Conservation (phyloP, 331 rosid genomes). For the Dryas integrifolia region DNA sequence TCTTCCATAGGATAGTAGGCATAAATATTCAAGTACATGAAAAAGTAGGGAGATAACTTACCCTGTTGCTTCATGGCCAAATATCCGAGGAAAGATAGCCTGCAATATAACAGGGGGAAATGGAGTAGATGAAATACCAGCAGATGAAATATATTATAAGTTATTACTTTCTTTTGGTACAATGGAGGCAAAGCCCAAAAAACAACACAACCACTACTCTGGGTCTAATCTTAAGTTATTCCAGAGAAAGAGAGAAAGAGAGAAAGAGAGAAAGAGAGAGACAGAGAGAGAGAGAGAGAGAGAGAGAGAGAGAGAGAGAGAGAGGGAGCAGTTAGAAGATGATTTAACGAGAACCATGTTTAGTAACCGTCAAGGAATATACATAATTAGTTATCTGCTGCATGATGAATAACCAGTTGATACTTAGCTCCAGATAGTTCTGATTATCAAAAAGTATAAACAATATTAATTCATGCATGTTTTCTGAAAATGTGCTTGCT, state of each 20-base stretch:
- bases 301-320: too few species aligned
- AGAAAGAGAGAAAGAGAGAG: too few species aligned
- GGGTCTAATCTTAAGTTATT: too few species aligned
- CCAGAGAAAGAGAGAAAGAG: too few species aligned
- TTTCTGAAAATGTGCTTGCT: not conserved
- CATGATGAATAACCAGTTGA: not conserved
- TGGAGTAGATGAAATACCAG: not conserved
- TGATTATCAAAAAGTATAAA: not conserved
- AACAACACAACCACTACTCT: too few species aligned
- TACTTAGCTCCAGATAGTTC: not conserved
- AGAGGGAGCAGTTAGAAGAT: not conserved
- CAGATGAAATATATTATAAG: not conserved
- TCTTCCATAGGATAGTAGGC: not conserved
- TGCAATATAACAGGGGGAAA: slow-evolving; percentile 35
- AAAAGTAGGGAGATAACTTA: slow-evolving; percentile 28
- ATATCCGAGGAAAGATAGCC: slow-evolving; percentile 92
- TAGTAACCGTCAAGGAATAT: not conserved
- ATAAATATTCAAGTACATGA: slow-evolving; percentile 2
- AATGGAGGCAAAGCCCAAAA: too few species aligned
- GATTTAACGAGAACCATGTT: not conserved
- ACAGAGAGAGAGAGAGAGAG: too few species aligned
- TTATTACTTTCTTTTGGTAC: too few species aligned
- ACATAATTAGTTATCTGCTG: not conserved
- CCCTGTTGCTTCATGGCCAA: slow-evolving; percentile 99
- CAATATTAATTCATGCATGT: not conserved